Base-by-base conservation (phyloP, 805 yeast genomes). In the Kluyveromyces lactis region DNA sequence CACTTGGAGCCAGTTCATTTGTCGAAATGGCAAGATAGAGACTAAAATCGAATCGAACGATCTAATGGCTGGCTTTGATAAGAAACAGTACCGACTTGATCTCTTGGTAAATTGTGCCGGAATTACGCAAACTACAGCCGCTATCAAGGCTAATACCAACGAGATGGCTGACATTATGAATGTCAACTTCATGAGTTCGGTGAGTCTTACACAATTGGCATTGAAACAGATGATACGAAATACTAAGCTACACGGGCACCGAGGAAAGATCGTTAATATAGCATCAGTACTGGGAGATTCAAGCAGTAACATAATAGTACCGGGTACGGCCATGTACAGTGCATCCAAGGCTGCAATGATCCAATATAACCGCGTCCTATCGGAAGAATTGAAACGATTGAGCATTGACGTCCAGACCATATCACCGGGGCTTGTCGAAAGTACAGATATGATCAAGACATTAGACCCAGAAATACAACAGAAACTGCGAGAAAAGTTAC, bases 61-160 rank as follows among this genome's bases (percentile, higher is more conserved):
- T 15, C 12, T 34, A 12, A 11, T 18, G 16, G n/a, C 12, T 6
- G 18, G 21, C 2, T 12, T 24, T n/a, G 37, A 34, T 21, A 17
- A 43, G 18, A 33, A 36, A 6, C 40, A 31, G 4, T 50, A 54
- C 37, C 42, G 42, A 17, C 34, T 49, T n/a, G 48, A 46, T 16
- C 26, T 54, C 26, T 42, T 56, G 21, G 56, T 57, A 2, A 58
- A 58, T 33, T 55, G 62, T 42, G 63, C 63, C 3, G 64, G 64
- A 1, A 36, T 56, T 12, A 46, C 62, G 2, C 63, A 59, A 40
- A 48, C 47, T 8, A 41, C 50, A 3, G 34, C 55, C 9, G 47
- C 56, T 26, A 6, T 56, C 6, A 41, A 49, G 15, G 50, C 55
- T 2, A 8, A 44, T 1, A 17, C 50, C 2, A 42, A 39, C 11